Evolutionary conservation across 2,329 filamentous ascomycete genomes (phyloP).

Genomic region (Aspergillus fischeri): DNA sequence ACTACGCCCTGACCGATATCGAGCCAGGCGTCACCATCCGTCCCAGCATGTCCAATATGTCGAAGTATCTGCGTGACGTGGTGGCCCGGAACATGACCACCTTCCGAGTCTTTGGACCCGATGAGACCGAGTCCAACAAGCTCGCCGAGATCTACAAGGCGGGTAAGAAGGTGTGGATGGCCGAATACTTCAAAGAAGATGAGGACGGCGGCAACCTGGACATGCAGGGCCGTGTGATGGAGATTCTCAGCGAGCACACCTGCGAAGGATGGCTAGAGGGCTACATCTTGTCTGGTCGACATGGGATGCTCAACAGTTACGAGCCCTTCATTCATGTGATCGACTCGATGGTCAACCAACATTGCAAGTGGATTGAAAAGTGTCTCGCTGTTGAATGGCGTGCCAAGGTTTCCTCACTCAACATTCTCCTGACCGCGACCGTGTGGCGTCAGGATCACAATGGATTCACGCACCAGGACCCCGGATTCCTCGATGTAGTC

Average conservation of each 20-base stretch:
- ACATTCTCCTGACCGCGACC: constrained; percentile 73
- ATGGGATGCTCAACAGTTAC: constrained; percentile 75
- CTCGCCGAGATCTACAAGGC: constrained; percentile 66
- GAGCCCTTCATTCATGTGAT: constrained; percentile 81
- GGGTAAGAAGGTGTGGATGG: constrained; percentile 77
- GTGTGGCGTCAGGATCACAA: constrained; percentile 83
- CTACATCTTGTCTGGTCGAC: constrained; percentile 69
- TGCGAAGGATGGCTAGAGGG: constrained; percentile 78
- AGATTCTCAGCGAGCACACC: constrained; percentile 79
- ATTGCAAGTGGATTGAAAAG: constrained; percentile 83
- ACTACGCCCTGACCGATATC: constrained; percentile 62
- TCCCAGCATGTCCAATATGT: constrained; percentile 68
- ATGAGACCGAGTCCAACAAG: constrained; percentile 81
- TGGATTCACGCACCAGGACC: constrained; percentile 77
- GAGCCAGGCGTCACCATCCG: constrained; percentile 54
- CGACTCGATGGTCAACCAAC: constrained; percentile 81
- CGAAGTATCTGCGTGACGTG: constrained; percentile 63
- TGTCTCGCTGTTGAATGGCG: constrained; percentile 76
- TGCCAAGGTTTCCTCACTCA: constrained; percentile 67
- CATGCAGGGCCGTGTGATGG: constrained; percentile 68
- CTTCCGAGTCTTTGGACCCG: constrained; percentile 74
- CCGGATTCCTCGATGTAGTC: constrained; percentile 74
- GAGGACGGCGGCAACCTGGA: constrained; percentile 69
- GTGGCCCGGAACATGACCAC: constrained; percentile 60
- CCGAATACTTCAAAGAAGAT: constrained; percentile 73